Percentiles rank a stretch among this genome's conserved stretches.
Evolutionary conservation across 148 eudicot genomes (phyloP).

Genomic region (Vaccinium macrocarpon): DNA sequence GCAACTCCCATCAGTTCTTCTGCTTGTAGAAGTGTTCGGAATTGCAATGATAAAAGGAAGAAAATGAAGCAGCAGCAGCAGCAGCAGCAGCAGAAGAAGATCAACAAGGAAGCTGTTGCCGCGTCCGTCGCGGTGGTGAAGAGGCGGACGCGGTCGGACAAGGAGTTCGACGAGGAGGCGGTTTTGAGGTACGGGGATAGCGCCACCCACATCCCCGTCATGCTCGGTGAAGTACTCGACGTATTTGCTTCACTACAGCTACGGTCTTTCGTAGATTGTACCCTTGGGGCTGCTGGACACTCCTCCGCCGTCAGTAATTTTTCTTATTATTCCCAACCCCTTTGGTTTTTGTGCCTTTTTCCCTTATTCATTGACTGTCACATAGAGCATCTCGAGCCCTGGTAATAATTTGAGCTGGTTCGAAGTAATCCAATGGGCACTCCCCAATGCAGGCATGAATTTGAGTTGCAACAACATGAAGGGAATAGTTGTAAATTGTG

Average conservation of each 20-base stretch:
- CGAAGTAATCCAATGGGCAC: no score
- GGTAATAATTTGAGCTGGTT: no score
- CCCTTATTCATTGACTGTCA: no score
- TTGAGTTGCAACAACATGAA: no score
- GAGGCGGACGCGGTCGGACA: conserved; percentile 77
- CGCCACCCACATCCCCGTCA: conserved; percentile 71
- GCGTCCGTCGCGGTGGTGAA: conserved; percentile 30
- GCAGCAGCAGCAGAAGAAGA: neutral
- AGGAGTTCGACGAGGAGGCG: conserved; percentile 52
- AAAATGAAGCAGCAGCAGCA: neutral
- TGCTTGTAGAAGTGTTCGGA: neutral
- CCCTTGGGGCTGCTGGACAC: conserved; percentile 94
- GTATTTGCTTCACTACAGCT: conserved; percentile 56
- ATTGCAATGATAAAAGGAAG: conserved; percentile 7
- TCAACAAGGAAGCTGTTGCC: neutral
- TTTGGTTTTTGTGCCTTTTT: neutral
- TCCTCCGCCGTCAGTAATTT: conserved; percentile 66
- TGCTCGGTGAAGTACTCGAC: conserved; percentile 87
- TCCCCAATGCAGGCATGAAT: no score
- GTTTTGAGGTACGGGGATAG: conserved; percentile 47
- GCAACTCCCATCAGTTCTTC: neutral
- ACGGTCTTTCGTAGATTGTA: conserved; percentile 77
- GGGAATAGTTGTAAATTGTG: no score
- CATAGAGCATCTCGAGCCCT: no score
- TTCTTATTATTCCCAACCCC: neutral